These are phyloP conservation scores for Sonneratia caseolaris DNA, from an alignment of 345 rosid genomes.

Conservation along the genomic window DNA sequence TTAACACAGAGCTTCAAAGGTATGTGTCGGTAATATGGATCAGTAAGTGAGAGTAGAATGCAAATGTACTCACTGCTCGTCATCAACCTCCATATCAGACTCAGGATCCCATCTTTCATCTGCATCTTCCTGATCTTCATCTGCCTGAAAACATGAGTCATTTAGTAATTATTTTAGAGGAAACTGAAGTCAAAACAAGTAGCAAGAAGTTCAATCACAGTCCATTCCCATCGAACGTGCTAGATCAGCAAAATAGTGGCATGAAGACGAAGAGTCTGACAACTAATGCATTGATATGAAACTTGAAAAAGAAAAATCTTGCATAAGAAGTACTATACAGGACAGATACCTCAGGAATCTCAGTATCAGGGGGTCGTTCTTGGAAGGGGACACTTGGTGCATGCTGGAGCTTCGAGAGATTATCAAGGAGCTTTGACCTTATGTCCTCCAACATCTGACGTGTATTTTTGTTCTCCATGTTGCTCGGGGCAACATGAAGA, in stretches of 20 bases:
- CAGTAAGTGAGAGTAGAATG: neutral
- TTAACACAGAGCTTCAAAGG: conserved; percentile 4
- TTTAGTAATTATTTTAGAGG: conserved; percentile 5
- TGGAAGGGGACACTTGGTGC: conserved; percentile 95
- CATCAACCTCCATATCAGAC: conserved; percentile 76
- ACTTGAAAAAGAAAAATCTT: neutral
- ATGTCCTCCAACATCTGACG: conserved; percentile 71
- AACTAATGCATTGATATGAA: neutral
- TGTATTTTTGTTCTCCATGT: conserved; percentile 64
- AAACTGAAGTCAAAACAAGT: neutral
- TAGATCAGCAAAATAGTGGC: neutral
- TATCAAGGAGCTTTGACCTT: conserved; percentile 65
- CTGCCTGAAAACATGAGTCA: conserved; percentile 25
- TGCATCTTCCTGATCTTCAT: conserved; percentile 71
- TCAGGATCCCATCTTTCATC: conserved; percentile 83
- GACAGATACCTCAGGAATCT: conserved; percentile 51
- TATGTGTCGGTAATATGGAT: neutral
- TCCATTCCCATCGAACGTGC: neutral
- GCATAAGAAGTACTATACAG: neutral
- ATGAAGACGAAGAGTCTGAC: neutral
- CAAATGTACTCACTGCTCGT: conserved; percentile 43
- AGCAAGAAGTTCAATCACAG: neutral
- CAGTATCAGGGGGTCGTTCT: conserved; percentile 80
- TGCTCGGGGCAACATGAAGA: conserved; percentile 65
- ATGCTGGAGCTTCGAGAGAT: conserved; percentile 91